Percentiles rank a stretch among this genome's conserved stretches.
These are phyloP conservation scores for Neonectria faginata DNA, from an alignment of 2,329 filamentous ascomycete genomes.

Conservation along the genomic window DNA sequence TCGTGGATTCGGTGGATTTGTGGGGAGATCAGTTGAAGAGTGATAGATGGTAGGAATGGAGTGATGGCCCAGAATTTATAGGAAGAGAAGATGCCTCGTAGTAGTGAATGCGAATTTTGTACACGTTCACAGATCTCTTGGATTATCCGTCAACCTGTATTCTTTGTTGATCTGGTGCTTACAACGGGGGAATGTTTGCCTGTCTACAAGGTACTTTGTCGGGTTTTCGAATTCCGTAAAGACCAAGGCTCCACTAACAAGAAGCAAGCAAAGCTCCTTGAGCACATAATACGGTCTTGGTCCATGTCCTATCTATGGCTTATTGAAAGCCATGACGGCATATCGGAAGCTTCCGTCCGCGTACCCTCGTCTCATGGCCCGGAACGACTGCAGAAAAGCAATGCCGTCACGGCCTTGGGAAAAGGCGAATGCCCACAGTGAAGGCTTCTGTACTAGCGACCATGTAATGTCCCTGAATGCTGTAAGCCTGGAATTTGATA, in stretches of 20 bases:
- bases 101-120: not conserved
- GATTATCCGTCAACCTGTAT: not conserved
- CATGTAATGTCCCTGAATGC: slow-evolving; percentile 69
- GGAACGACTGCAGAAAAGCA: slow-evolving; percentile 70
- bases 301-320: slow-evolving; percentile 39
- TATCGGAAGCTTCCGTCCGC: slow-evolving; percentile 69
- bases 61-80: not conserved
- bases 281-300: not conserved
- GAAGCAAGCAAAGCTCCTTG: not conserved
- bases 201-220: not conserved
- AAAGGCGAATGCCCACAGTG: slow-evolving; percentile 71
- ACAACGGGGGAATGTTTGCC: not conserved
- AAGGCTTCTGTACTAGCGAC: slow-evolving; percentile 68
- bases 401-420: slow-evolving; percentile 70
- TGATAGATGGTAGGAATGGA: not conserved
- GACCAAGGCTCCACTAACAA: too few relatives aligned
- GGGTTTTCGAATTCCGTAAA: not conserved
- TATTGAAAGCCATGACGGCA: slow-evolving; percentile 68
- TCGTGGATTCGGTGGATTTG: not conserved
- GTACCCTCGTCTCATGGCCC: slow-evolving; percentile 70
- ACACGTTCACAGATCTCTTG: not conserved
- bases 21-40: not conserved
- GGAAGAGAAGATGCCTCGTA: not conserved
- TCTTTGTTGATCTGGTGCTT: not conserved
- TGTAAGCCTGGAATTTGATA: slow-evolving; percentile 12